Evolutionary conservation across 2,329 filamentous ascomycete genomes (phyloP), one percentile per base, ranked within the genome.

Genomic region (Verticillium albo-atrum): DNA sequence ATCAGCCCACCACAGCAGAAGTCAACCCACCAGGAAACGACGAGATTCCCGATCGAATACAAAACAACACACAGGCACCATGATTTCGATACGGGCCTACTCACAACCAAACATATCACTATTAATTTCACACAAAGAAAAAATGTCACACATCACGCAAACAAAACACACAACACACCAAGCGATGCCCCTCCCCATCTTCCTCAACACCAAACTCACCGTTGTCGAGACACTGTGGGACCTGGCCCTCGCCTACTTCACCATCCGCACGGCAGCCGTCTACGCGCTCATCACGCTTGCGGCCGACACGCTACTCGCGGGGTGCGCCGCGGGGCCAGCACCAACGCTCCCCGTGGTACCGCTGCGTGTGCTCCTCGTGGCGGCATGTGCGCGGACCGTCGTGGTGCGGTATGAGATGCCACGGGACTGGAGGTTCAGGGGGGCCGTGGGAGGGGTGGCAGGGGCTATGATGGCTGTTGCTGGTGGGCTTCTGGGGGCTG

Each of bases 151-250:
- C 42, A 47, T 25, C 17, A 6, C 42, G 10, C 4, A 5, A 42
- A 47, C n/a, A n/a, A 47, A 23, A 47, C 4, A 47, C n/a, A 4
- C 1, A n/a, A 12, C n/a, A 3, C n/a, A 23, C 20, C 7, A 47
- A 47, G 6, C 35, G 14, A 47, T 23, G 20, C n/a, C n/a, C 10
- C 42, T 47, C 42, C 42, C 42, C 20, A n/a, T 47, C 42, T 47
- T 47, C 42, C 20, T 28, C 2, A 42, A 42, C 27, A 54, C n/a
- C 12, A 27, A 5, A 15, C 51, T 30, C 27, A 54, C 71, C 6
- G 68, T 74, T 34, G 68, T 76, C 56, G 71, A 74, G 42, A 56
- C 75, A 55, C 67, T 76, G 58, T 76, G 73, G 72, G 70, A 75
- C 63, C 63, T 75, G 20, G 69, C 71, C 47, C 66, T 76, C 14